Evolutionary conservation across 768 basidiomycete species (phyloP).

Genomic region (Tricholoma flavovirens): DNA sequence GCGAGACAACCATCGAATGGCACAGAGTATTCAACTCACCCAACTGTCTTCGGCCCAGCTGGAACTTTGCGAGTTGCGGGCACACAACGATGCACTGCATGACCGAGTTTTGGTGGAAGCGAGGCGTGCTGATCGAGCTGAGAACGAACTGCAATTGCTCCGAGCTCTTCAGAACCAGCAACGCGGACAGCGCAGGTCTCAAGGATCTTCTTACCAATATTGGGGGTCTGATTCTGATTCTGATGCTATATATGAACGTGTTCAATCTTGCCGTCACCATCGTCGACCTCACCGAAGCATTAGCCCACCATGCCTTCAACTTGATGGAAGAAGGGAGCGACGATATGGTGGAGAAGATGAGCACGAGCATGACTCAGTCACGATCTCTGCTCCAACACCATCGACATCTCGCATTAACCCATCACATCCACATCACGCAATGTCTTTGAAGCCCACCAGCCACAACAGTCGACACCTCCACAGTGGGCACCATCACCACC

Average conservation of each 20-base stretch:
- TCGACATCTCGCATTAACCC: no score
- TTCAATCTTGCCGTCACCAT: not conserved
- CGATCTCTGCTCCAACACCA: no score
- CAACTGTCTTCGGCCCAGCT: conserved; percentile 5
- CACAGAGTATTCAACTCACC: conserved; percentile 4
- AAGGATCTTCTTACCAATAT: no score
- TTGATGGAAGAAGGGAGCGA: not conserved
- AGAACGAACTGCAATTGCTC: conserved; percentile 4
- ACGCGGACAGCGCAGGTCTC: not conserved
- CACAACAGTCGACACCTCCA: not conserved
- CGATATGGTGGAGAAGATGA: not conserved
- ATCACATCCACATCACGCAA: no score
- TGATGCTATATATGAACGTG: not conserved
- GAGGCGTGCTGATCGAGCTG: conserved; percentile 10
- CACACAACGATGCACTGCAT: not conserved
- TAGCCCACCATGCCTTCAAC: not conserved
- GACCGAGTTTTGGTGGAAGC: conserved; percentile 1
- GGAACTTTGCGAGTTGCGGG: conserved; percentile 3
- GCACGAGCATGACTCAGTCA: not conserved
- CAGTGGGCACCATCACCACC: not conserved
- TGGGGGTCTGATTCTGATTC: no score
- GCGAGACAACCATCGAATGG: conserved; percentile 5
- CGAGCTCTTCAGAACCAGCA: conserved; percentile 1
- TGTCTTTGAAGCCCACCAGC: not conserved
- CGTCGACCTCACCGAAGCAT: conserved; percentile 1